Evolutionary conservation across 805 yeast genomes (phyloP), one percentile per base, ranked within the genome.

Genomic region (Lachancea dasiensis): DNA sequence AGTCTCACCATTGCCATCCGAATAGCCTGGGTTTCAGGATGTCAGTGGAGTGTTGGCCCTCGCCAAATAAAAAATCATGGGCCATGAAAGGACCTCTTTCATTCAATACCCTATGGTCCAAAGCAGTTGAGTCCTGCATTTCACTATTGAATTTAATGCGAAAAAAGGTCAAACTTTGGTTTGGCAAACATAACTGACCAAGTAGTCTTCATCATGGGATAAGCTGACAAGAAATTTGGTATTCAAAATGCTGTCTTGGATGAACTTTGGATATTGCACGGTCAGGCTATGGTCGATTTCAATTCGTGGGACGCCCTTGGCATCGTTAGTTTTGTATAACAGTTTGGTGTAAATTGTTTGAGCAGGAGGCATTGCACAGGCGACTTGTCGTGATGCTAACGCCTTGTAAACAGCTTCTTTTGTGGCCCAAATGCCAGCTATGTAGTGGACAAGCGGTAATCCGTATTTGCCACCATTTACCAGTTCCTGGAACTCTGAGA

Each of bases 381-480:
- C n/a, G 11, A 5, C 11, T 10, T 6, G 11, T 3, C 31, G 4
- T 6, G 31, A 28, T 3, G 31, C 25, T 17, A 59, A 27, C 2
- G 57, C 46, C 38, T 59, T 59, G 19, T 45, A 47, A 1, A 45
- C 9, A 3, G 59, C 44, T 39, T 59, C 64, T 38, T 59, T 59
- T 3, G 52, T 32, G 5, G 61, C 60, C 64, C 64, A 59, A 16
- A 58, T 35, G 4, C 64, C 61, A 9, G 56, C 55, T 3, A 55
- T 35, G 40, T 52, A 59, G 21, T 14, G 23, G 16, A 33, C 27
- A 21, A 18, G 16, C 20, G 27, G 30, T 10, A 18, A 13, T 7
- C n/a, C 20, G 17, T 11, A 10, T 13, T 34, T 14, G 11, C 16
- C 24, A 9, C 16, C 15, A 2, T 31, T 10, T 3, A 30, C 14